A percentile compares a stretch with the other conserved stretches of the same genome.
phyloP scores from a whole-genome alignment of 2,329 filamentous ascomycete genomes.

The Alternaria metachromatica region DNA sequence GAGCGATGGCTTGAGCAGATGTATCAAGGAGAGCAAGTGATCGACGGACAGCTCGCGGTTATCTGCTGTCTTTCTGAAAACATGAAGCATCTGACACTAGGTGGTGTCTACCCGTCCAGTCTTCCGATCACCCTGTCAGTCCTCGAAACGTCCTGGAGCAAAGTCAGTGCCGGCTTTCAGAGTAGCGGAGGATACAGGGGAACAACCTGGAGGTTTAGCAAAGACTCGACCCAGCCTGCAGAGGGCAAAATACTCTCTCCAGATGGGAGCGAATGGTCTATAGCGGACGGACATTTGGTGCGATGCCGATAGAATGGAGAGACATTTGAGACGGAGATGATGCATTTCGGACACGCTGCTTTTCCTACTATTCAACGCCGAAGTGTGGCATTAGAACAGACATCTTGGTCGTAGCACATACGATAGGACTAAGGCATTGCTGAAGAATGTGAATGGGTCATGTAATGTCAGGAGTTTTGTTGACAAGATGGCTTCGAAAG shows the following conservation, averaged over 20 bases:
- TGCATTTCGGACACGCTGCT: not conserved
- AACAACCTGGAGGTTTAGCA: not conserved
- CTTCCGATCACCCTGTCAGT: no score
- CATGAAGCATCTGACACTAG: not conserved
- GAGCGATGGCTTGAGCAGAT: not conserved
- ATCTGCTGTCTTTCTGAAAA: accelerated
- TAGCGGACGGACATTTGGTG: no score
- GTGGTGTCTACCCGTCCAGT: no score
- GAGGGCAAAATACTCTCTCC: not conserved
- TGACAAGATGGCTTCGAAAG: not conserved
- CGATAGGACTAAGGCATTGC: not conserved
- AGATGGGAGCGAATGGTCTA: no score
- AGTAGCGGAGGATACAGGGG: no score
- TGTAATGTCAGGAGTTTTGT: not conserved
- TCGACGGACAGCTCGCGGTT: not conserved
- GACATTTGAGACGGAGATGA: not conserved
- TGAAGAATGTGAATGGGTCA: not conserved
- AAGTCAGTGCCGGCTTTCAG: no score
- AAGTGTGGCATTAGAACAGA: not conserved
- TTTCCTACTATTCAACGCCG: not conserved
- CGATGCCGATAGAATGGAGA: not conserved
- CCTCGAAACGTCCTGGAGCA: no score
- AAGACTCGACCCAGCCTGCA: not conserved
- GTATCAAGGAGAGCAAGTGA: not conserved
- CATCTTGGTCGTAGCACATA: not conserved